phyloP scores from a whole-genome alignment of 192 early-diverging fungal genomes.

The Helicostylum pulchrum region DNA sequence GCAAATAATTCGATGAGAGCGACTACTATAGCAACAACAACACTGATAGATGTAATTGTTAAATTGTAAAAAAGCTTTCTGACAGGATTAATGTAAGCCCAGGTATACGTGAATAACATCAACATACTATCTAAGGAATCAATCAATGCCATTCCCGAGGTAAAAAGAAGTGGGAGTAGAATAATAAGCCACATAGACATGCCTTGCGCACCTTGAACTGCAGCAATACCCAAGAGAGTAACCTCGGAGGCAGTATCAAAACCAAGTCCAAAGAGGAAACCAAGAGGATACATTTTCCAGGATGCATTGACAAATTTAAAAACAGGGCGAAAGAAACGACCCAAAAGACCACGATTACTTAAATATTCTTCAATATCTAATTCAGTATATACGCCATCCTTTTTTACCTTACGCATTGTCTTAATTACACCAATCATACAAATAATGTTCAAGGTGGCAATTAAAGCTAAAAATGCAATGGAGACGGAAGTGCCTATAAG shows the following conservation, averaged over 20 bases:
- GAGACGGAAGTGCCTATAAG: conserved; percentile 62
- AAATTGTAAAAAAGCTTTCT: conserved; percentile 68
- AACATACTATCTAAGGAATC: conserved; percentile 68
- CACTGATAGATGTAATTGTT: conserved; percentile 56
- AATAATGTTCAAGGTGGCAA: conserved; percentile 51
- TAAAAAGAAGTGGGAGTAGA: conserved; percentile 62
- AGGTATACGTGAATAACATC: conserved; percentile 62
- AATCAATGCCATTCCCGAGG: conserved; percentile 62
- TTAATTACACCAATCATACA: conserved; percentile 40
- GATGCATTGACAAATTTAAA: conserved; percentile 52
- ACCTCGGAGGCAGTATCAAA: conserved; percentile 75
- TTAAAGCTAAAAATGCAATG: conserved; percentile 54
- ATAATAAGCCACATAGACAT: conserved; percentile 52
- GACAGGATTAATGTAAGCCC: conserved; percentile 59
- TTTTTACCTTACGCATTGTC: conserved; percentile 33
- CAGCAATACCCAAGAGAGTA: conserved; percentile 56
- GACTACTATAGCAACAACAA: conserved; percentile 57
- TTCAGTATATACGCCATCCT: conserved; percentile 35
- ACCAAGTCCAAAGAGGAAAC: conserved; percentile 63
- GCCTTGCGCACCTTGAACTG: conserved; percentile 42
- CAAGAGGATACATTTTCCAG: conserved; percentile 69
- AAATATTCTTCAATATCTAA: conserved; percentile 39
- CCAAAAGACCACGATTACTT: conserved; percentile 36
- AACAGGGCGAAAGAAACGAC: conserved; percentile 45
- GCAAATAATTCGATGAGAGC: conserved; percentile 54